A percentile compares a stretch with the other conserved stretches of the same genome.
These are phyloP conservation scores for Wickerhamiella parazyma DNA, from an alignment of 805 yeast species.

Conservation along the genomic window DNA sequence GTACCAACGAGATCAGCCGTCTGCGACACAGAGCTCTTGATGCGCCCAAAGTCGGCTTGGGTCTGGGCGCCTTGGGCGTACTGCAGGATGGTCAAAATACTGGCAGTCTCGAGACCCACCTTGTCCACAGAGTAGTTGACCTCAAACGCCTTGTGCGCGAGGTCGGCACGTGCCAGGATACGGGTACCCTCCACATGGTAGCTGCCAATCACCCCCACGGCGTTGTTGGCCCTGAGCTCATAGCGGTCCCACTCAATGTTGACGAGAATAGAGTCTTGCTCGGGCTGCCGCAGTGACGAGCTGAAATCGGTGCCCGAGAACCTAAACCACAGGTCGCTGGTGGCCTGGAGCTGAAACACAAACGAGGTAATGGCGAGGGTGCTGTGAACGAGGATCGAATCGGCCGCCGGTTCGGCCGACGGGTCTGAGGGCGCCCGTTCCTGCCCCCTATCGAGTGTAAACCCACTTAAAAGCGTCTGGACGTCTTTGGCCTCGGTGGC, in stretches of 20 bases:
- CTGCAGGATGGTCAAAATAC: slow-evolving; percentile 1
- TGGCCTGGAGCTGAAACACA: slow-evolving; percentile 3
- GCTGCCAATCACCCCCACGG: background rate
- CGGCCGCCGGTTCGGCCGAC: background rate
- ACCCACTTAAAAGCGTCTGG: no score
- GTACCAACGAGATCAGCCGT: background rate
- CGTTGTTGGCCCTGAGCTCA: slow-evolving; percentile 1
- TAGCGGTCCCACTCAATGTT: slow-evolving; percentile 6
- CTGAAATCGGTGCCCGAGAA: slow-evolving; percentile 6
- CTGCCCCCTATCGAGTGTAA: no score
- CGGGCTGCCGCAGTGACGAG: slow-evolving; percentile 8
- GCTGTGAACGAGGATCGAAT: background rate
- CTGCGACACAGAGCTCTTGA: background rate
- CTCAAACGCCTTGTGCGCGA: slow-evolving; percentile 11
- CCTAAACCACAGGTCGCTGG: background rate
- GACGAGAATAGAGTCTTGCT: slow-evolving; percentile 1
- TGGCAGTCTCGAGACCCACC: slow-evolving; percentile 9
- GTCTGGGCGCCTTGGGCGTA: background rate
- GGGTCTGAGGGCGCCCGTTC: no score
- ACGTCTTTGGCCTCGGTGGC: slow-evolving; percentile 11
- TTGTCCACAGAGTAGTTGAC: slow-evolving; percentile 3
- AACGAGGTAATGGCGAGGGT: slow-evolving; percentile 4
- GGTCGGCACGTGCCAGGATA: slow-evolving; percentile 7
- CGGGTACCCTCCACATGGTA: slow-evolving; percentile 3
- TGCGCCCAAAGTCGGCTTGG: background rate